Evolutionary conservation across 108 stramenopile species (phyloP), one percentile per base, ranked within the genome.

Genomic region (Fragilaria crotonensis): DNA sequence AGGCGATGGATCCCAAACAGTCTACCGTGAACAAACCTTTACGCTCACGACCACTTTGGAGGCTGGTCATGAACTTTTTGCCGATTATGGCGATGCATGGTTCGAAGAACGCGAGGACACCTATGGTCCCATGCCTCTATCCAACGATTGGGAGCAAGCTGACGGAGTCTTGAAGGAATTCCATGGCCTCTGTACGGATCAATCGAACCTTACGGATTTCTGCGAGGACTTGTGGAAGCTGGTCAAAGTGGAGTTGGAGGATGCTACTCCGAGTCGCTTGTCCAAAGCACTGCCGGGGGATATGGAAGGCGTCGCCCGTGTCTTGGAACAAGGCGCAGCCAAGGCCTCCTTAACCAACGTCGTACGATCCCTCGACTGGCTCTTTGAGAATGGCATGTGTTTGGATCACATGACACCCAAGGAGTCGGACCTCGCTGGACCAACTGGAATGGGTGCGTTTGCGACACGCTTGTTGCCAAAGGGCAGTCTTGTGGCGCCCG

Each of bases 371-470:
- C 1, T 21, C 25, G 65, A 55, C 31, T 71, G 70, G 70, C 22
- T 71, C 17, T 2, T 44, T 30, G 60, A 66, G 27, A 65, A 73
- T 48, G 72, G 77, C 9, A 54, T 32, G 45, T 78, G 77, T 49
- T 20, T 79, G 5, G 70, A 79, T 41, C 61, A 68, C 23, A 54
- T 62, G n/a, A 54, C 30, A 21, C 14, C 2, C 17, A 46, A 22
- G 3, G 1, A 1, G n/a, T 60, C 64, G 25, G 57, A 52, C 5
- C 60, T 67, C 22, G 56, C 33, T 14, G 66, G 56, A 52, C 55
- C 66, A 11, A 23, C 29, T 7, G 75, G 75, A 9, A 46, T 54
- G 22, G 71, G 71, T 30, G 71, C 71, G 1, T 72, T 72, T 67
- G 71, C 64, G 14, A 54, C 20, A 2, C 56, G 70, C 11, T 5